Percentiles rank a stretch among this genome's conserved stretches.
These are phyloP conservation scores for Xylaria longipes DNA, from an alignment of 495 filamentous ascomycete species.

Conservation along the genomic window DNA sequence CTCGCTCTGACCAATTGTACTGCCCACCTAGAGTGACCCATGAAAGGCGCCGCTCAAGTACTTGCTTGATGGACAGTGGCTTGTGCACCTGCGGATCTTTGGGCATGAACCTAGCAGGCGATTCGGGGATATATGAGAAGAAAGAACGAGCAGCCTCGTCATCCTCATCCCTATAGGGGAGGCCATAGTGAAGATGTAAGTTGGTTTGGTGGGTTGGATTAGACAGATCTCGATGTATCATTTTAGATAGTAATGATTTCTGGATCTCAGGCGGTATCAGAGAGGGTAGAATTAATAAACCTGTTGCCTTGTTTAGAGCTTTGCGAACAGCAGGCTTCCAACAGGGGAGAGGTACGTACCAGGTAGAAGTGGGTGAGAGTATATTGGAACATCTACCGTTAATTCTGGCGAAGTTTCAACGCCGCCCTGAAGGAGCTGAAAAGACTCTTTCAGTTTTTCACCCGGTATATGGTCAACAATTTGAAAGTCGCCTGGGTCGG, in stretches of 20 bases:
- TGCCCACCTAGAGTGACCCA: conserved; percentile 95
- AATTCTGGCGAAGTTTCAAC: conserved; percentile 33
- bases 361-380: conserved; percentile 50
- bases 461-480: conserved; percentile 45
- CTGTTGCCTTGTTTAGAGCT: conserved; percentile 48
- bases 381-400: conserved; percentile 53
- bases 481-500: conserved; percentile 41
- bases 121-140: conserved; percentile 51
- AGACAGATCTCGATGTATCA: conserved; percentile 83
- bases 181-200: conserved; percentile 78
- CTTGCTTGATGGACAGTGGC: conserved; percentile 66
- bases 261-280: conserved; percentile 74
- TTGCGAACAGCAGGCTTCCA: neutral
- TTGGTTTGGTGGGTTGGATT: conserved; percentile 81
- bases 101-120: conserved; percentile 59
- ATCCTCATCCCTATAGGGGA: conserved; percentile 63
- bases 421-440: conserved; percentile 41
- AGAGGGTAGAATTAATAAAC: conserved; percentile 75
- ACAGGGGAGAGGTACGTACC: conserved; percentile 40
- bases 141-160: conserved; percentile 45
- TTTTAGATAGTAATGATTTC: conserved; percentile 64
- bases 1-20: conserved; percentile 90
- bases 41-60: conserved; percentile 78
- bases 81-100: conserved; percentile 72
- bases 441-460: conserved; percentile 45